Base-by-base conservation (phyloP, 371 early-diverging fungal species). In the Mortierella sp. region DNA sequence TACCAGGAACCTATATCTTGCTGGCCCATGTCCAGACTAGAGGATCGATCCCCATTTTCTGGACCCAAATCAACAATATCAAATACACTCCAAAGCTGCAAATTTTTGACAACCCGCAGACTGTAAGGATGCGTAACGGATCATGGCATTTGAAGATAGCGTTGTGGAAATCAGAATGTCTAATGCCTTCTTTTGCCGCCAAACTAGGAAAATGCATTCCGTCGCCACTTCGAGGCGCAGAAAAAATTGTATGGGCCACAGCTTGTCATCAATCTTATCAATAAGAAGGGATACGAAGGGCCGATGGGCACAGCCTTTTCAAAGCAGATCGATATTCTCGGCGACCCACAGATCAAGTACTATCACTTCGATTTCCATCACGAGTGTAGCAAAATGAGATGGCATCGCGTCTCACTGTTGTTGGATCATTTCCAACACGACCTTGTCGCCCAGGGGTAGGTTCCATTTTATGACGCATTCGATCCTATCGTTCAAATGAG, bases 1-100 rank as follows among this genome's bases (percentile, higher is more conserved):
- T 43, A 17, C 31, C 48, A 17, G 30, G 60, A 34, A 57, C 54
- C 82, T 57, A 78, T 26, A 67, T 71, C 8, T 80, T 85, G 62
- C 64, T 88, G 6, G 79, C 95, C 3, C 95, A 89, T 86, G 90
- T 98, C 12, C 99, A 99, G 73, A 91, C 96, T 3, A 90, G 99
- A 50, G 99, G 99, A 5, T 98, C 98, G 0, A 97, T 99, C 66
- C 99, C 99, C 21, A 79, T 99, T 12, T 94, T 86, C 64, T 99
- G 99, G 99, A 80, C 88, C 15, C 99, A 99, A 78, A 83, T 90
- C 50, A 91, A 93, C 72, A 94, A 94, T 64, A 86, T 94, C 69
- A 90, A 92, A 51, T 99, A 99, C 70, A 92, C 92, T 21, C 99
- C 99, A 4, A 83, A 86, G 39, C 86, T 97, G 39, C 87, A 89